Evolutionary conservation across 2,329 filamentous ascomycete genomes (phyloP), one percentile per base, ranked within the genome.

Genomic region (Sporothrix brunneoviolacea): DNA sequence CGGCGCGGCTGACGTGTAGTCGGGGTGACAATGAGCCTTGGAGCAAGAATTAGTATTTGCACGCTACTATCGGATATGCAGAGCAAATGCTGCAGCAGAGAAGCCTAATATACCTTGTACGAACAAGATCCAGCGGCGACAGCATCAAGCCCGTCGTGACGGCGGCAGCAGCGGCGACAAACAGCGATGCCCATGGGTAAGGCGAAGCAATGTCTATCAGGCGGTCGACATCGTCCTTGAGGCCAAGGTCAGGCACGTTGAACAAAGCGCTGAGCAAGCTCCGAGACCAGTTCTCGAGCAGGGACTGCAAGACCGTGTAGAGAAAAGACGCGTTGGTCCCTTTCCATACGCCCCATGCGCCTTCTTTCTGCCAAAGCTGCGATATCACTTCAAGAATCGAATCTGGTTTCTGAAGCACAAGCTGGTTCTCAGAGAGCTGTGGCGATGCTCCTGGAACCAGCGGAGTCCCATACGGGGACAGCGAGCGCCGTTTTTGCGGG

Each of bases 341-440:
- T 66, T 96, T 96, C 91, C 91, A 98, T 5, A 96, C 83, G 4
- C 93, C 93, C 76, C 90, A 91, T 0, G 84, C 84, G 32, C 90
- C 88, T 64, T 95, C 91, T 59, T 86, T 91, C 42, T 84, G 78
- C 88, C 93, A 97, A 18, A 97, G 71, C 64, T 94, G 86, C 7
- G 84, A 83, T 54, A 98, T 80, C 3, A 93, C 88, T 58, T 95
- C 89, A 59, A 91, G 79, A 51, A 97, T 75, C 1, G 91, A 91
- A 63, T 91, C 86, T 10, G 87, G 75, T 53, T 83, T 83, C 57
- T 83, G 84, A 18, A 96, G 74, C 21, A 75, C 72, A 19, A 96
- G 76, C 51, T 83, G 82, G 64, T 91, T 78, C 43, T 70, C 57
- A n/a, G 69, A 57, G 48, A 67, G 47, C 41, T n/a, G 16, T 16